Evolutionary conservation across 768 basidiomycete genomes (phyloP).

Genomic region (Suillus plorans): DNA sequence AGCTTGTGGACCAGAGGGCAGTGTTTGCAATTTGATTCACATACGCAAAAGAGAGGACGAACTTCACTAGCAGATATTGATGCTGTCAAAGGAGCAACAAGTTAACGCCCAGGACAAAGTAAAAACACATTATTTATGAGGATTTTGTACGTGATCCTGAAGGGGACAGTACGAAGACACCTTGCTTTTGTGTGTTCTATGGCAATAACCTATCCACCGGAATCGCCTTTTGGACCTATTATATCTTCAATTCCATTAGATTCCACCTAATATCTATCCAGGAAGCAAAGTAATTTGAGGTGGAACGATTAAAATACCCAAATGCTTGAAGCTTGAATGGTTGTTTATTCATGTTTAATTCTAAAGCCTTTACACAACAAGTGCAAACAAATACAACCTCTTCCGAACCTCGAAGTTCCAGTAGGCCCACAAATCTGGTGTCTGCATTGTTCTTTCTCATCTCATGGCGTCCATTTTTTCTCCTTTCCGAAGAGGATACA

Average conservation of each 20-base stretch:
- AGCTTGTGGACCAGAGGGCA: neutral
- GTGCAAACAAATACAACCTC: neutral
- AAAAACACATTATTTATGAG: neutral
- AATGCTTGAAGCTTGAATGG: neutral
- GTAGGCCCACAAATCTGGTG: neutral
- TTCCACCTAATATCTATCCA: neutral
- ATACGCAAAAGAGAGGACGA: neutral
- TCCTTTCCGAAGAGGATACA: constrained; percentile 29
- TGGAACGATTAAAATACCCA: neutral
- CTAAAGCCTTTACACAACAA: constrained; percentile 3
- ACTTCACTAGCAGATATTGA: neutral
- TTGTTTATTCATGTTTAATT: neutral
- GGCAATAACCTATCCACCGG: neutral
- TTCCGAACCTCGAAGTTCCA: constrained; percentile 3
- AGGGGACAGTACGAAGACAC: neutral
- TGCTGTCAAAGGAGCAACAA: neutral
- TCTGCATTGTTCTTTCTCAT: constrained; percentile 2
- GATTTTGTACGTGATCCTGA: neutral
- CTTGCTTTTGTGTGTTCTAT: neutral
- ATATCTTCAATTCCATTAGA: neutral
- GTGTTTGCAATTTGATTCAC: neutral
- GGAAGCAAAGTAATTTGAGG: neutral
- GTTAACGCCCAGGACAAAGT: too few relatives aligned
- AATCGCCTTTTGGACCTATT: neutral
- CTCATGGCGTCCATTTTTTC: constrained; percentile 30